Base-by-base conservation (phyloP, 2,329 filamentous ascomycete species). In the Aphanoascus verrucosus region DNA sequence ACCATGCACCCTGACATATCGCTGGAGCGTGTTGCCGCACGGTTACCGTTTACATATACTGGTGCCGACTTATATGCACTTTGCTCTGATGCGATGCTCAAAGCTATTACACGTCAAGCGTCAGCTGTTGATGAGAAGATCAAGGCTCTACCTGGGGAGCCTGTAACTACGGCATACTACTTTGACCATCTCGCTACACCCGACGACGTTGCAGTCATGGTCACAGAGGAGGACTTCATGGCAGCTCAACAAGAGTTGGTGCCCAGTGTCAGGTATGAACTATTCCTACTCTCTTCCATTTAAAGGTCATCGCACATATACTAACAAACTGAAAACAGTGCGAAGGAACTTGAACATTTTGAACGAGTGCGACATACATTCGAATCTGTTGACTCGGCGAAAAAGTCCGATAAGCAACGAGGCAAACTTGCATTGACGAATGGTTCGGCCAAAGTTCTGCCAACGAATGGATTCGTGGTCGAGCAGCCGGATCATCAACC, bases 41-140 rank as follows among this genome's bases (percentile, higher is more conserved):
- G 77, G 9, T 79, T 98, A 3, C 93, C 93, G 0, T 93, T 96
- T 67, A 97, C 91, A 2, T 98, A 96, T 72, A 98, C 93, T 0
- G 93, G 93, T 64, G 93, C 93, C 58, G 93, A 98, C 72, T 84
- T 98, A 65, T 98, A 98, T 70, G 93, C 93, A 0, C 78, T 98
- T 17, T 97, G 91, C 74, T 95, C 89, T 42, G 93, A 98, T 68
- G 89, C 93, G 49, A 98, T 98, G 93, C 84, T 98, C 61, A 97
- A 98, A 69, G 93, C 93, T 17, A 91, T 98, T 55, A 98, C 93
- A 2, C 83, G 93, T 4, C 88, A 94, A 65, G 89, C 93, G 1
- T 79, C 82, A 1, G 77, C 81, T 1, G 90, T 97, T 1, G 93
- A 98, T 66, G 76, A 80, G 49, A 93, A 93, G 68, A 86, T 98